Base-by-base conservation (phyloP, 345 rosid genomes). In the Carallia pectinifolia region DNA sequence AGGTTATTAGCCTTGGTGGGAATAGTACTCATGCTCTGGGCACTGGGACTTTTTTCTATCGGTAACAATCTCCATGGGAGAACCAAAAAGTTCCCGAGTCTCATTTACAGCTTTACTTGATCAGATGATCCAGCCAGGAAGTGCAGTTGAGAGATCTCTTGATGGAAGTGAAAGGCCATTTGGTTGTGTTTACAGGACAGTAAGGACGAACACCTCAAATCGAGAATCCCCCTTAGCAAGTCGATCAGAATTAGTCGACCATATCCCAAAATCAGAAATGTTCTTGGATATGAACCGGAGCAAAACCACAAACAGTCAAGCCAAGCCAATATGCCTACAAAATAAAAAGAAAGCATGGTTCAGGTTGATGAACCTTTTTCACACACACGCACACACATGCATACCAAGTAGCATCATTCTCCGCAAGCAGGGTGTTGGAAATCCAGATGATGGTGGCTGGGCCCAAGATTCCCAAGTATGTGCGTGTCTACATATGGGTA, bases 41-140 rank as follows among this genome's bases (percentile, higher is more conserved):
- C 97, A 76, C 92, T 87, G 33, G 95, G 96, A 69, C 96, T 90
- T 64, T 94, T 97, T 79, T 1, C 86, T 90, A 19, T 96, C 96
- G 3, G 96, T 98, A 44, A 95, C 88, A 1, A 95, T 88, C 85
- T 95, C 99, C 4, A 95, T 82, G 0, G 99, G 96, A 0, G 98
- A 76, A 50, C 27, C 98, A 97, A 5, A 15, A 86, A 0, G 98
- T 97, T n/a, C 92, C 88, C 9, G 87, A 71, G 79, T 90, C 98
- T 0, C 90, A 71, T 92, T 90, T 58, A 88, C 96, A 5, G 97
- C 92, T 77, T 90, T 94, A 19, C 89, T 92, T 2, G 98, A 94
- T 76, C 87, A 96, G 8, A 92, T 88, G 56, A 95, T 95, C 98
- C 99, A 90, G 10, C 94, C 97, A 0, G 99, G 99, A 53, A 95